Conservation (phyloP, 495 filamentous ascomycete species). For the Durotheca rogersii region DNA sequence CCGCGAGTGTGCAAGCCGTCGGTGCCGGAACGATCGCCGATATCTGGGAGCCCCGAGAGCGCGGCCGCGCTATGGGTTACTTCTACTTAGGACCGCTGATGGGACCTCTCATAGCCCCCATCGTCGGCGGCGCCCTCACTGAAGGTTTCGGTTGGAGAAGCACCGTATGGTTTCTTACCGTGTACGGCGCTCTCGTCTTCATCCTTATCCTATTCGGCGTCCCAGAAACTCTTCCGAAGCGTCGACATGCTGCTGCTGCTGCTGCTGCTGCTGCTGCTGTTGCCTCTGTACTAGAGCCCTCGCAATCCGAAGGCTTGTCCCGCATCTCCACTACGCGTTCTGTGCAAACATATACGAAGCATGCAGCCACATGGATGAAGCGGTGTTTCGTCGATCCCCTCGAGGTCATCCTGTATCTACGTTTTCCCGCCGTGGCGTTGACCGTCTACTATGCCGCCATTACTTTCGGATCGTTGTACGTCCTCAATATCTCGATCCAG, state of each 20-base stretch:
- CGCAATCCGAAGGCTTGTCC: constrained; percentile 36
- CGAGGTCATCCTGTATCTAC: constrained; percentile 72
- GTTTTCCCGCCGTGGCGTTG: constrained; percentile 75
- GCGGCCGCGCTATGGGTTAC: constrained; percentile 86
- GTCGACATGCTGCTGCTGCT: constrained; percentile 11
- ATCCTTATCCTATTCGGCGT: constrained; percentile 65
- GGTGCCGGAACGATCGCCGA: constrained; percentile 93
- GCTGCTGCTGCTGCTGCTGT: too few relatives aligned
- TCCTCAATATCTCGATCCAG: constrained; percentile 85
- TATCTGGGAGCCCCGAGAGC: constrained; percentile 79
- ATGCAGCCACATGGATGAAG: constrained; percentile 56
- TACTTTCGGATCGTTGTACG: constrained; percentile 78
- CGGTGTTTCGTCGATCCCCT: constrained; percentile 78
- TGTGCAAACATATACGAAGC: constrained; percentile 55
- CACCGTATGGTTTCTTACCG: constrained; percentile 83
- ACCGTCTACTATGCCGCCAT: constrained; percentile 82
- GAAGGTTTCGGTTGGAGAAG: constrained; percentile 76
- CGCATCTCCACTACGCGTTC: constrained; percentile 65
- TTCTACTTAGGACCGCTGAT: constrained; percentile 90
- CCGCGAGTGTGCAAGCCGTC: constrained; percentile 87
- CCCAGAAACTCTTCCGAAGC: constrained; percentile 64
- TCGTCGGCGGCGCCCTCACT: constrained; percentile 78
- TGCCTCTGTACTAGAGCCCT: background rate
- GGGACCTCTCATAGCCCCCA: constrained; percentile 81
- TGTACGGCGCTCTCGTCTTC: constrained; percentile 69